These are phyloP conservation scores for Dillenia suffruticosa DNA, from an alignment of 164 flowering plant species.

Conservation along the genomic window DNA sequence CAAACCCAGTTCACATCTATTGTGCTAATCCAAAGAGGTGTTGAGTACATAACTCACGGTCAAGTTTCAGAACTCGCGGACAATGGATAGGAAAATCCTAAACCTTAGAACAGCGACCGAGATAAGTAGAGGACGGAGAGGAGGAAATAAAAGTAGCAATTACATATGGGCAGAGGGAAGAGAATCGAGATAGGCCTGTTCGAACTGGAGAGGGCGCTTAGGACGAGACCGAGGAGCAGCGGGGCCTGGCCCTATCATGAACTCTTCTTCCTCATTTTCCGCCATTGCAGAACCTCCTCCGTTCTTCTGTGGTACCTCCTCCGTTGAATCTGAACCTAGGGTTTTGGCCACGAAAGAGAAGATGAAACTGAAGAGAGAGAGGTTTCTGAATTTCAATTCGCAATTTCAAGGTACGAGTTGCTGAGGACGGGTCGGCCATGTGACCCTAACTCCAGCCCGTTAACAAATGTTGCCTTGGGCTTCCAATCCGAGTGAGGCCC, in stretches of 20 bases:
- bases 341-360: neutral
- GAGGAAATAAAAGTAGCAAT: neutral
- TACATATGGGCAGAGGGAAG: conserved; percentile 95
- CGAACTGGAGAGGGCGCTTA: conserved; percentile 96
- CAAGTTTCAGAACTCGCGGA: no score
- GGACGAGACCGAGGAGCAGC: conserved; percentile 58
- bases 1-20: no score
- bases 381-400: no score
- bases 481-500: no score
- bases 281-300: conserved; percentile 7
- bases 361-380: neutral
- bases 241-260: conserved; percentile 74
- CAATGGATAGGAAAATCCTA: neutral
- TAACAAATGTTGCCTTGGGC: no score
- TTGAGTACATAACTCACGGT: no score
- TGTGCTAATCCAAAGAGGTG: no score
- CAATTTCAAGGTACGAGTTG: no score
- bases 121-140: neutral
- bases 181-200: conserved; percentile 82
- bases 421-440: no score
- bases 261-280: conserved; percentile 43
- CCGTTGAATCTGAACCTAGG: neutral
- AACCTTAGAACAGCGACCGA: conserved; percentile 5
- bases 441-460: no score
- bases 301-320: conserved; percentile 13